phyloP scores from a whole-genome alignment of 306 rosid genomes.

The Boehmeria nivea region DNA sequence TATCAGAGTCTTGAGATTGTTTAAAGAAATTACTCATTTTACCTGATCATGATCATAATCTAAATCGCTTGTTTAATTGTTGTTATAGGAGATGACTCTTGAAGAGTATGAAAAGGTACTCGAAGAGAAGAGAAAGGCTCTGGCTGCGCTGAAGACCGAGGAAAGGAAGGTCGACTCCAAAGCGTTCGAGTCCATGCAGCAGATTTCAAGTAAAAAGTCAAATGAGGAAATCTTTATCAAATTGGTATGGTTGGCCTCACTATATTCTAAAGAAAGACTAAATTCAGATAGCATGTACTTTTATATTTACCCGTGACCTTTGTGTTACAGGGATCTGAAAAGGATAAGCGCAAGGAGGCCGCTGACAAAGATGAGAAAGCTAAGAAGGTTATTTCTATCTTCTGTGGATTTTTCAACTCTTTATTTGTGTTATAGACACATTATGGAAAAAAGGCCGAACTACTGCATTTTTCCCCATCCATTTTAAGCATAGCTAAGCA shows the following conservation, averaged over 20 bases:
- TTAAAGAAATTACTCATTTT: neutral
- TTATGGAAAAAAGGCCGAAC: too few species aligned
- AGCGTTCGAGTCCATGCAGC: conserved; percentile 76
- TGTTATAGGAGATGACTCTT: conserved; percentile 80
- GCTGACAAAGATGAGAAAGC: conserved; percentile 84
- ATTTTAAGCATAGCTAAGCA: too few species aligned
- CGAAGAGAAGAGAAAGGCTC: conserved; percentile 84
- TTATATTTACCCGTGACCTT: neutral
- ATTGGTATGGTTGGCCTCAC: conserved; percentile 40
- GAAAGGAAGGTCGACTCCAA: conserved; percentile 76
- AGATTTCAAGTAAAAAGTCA: conserved; percentile 66
- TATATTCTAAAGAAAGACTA: too few species aligned
- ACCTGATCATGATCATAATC: neutral
- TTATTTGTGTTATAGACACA: too few species aligned
- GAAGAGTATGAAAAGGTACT: conserved; percentile 82
- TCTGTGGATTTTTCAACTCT: neutral
- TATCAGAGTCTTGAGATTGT: too few species aligned
- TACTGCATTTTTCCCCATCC: too few species aligned
- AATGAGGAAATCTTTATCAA: conserved; percentile 72
- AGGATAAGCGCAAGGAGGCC: conserved; percentile 82
- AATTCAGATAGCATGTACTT: neutral
- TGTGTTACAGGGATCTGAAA: conserved; percentile 64
- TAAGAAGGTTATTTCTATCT: conserved; percentile 52
- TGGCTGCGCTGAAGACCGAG: conserved; percentile 55
- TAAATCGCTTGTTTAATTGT: neutral